phyloP scores from a whole-genome alignment of 1,139 yeast genomes.

The Arxiozyma slooffiae region DNA sequence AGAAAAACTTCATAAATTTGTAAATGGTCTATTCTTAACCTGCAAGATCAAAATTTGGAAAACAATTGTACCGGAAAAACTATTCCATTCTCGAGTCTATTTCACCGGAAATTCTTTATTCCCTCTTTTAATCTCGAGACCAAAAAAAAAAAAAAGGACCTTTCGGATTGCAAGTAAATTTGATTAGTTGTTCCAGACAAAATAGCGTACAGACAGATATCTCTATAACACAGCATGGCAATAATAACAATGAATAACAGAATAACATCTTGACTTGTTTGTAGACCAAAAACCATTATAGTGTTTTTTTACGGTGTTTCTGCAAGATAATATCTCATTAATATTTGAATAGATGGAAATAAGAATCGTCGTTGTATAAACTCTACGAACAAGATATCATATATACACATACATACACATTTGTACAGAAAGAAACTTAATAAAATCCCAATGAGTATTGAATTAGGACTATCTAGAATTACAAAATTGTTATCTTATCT shows the following conservation, averaged over 20 bases:
- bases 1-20: too few species aligned
- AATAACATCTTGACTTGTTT: neutral
- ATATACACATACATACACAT: neutral
- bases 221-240: too few species aligned
- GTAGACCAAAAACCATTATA: neutral
- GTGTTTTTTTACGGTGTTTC: neutral
- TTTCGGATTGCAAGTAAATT: neutral
- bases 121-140: too few species aligned
- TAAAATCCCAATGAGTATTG: slow-evolving; percentile 36
- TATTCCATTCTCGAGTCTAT: neutral
- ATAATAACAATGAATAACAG: too few species aligned
- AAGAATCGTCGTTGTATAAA: too few species aligned
- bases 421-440: neutral
- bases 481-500: slow-evolving; percentile 44
- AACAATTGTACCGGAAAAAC: too few species aligned
- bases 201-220: too few species aligned
- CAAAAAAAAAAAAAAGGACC: neutral
- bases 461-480: slow-evolving; percentile 60
- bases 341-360: too few species aligned
- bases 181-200: neutral
- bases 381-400: neutral
- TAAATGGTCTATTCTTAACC: neutral
- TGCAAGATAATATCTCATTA: neutral
- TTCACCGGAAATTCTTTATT: neutral
- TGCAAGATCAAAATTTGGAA: neutral